phyloP scores from a whole-genome alignment of 345 rosid genomes.

The Xanthoceras sorbifolium region DNA sequence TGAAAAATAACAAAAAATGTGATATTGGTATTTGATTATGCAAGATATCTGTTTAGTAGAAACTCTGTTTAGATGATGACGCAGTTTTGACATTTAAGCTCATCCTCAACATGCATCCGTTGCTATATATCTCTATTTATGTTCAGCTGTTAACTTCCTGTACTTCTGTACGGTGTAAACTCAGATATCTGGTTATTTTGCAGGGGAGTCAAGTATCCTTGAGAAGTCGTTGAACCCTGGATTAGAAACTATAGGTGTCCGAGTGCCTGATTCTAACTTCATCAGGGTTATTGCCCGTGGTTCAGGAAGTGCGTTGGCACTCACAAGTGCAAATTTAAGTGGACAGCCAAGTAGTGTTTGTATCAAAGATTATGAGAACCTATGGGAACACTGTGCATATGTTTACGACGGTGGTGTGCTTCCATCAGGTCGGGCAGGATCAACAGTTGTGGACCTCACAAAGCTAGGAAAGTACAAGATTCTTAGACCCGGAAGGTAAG shows the following conservation, averaged over 20 bases:
- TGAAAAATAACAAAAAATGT: not conserved
- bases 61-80: not conserved
- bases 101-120: not conserved
- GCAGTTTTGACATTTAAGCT: not conserved
- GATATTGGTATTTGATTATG: not conserved
- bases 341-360: conserved; percentile 82
- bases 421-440: conserved; percentile 87
- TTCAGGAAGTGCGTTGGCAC: conserved; percentile 77
- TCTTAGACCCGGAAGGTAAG: conserved; percentile 81
- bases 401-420: conserved; percentile 83
- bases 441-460: conserved; percentile 83
- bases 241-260: conserved; percentile 70
- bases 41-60: not conserved
- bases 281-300: conserved; percentile 69
- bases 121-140: not conserved
- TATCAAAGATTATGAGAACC: conserved; percentile 69
- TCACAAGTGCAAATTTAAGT: conserved; percentile 89
- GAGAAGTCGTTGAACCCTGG: conserved; percentile 90
- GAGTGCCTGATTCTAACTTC: conserved; percentile 80
- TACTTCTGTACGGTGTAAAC: not conserved
- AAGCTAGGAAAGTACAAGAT: conserved; percentile 66
- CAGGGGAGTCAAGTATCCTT: conserved; percentile 82
- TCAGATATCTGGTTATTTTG: conserved; percentile 21
- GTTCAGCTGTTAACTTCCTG: not conserved
- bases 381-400: conserved; percentile 84